Percentiles rank a stretch among this genome's conserved stretches.
phyloP scores from a whole-genome alignment of 2,329 filamentous ascomycete genomes.

The Hirsutella rhossiliensis region DNA sequence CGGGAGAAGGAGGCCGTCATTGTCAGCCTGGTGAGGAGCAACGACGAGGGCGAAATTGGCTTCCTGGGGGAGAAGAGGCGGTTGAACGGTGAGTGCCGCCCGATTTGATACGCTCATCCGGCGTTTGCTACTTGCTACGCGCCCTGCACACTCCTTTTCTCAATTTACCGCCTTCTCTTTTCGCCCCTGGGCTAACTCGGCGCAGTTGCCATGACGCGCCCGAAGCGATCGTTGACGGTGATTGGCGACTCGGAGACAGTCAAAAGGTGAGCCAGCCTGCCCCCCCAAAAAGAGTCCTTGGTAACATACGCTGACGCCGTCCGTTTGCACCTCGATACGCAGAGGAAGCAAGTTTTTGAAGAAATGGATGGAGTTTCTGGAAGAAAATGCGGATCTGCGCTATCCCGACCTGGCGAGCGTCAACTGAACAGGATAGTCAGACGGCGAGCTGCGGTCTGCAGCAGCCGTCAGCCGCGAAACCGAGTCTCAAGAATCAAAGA shows the following conservation, averaged over 20 bases:
- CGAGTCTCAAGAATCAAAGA: not conserved
- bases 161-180: not conserved
- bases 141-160: too few relatives aligned
- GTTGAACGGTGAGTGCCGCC: constrained; percentile 60
- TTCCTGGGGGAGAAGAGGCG: constrained; percentile 87
- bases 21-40: constrained; percentile 88
- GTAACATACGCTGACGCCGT: constrained; percentile 15
- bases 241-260: constrained; percentile 94
- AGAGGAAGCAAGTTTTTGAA: constrained; percentile 81
- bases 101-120: not conserved
- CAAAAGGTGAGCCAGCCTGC: constrained; percentile 44
- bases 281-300: not conserved
- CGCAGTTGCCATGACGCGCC: constrained; percentile 97
- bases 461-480: not conserved
- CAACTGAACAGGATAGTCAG: constrained; percentile 6
- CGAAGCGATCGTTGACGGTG: constrained; percentile 78
- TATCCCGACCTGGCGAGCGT: constrained; percentile 59
- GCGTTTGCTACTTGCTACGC: not conserved
- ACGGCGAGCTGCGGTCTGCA: not conserved
- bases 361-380: constrained; percentile 82
- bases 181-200: not conserved
- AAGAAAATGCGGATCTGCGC: constrained; percentile 79
- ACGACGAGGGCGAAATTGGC: constrained; percentile 74
- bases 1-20: constrained; percentile 94
- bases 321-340: not conserved